These are phyloP conservation scores for Aspergillus kassunensis DNA, from an alignment of 495 filamentous ascomycete genomes.

Conservation along the genomic window DNA sequence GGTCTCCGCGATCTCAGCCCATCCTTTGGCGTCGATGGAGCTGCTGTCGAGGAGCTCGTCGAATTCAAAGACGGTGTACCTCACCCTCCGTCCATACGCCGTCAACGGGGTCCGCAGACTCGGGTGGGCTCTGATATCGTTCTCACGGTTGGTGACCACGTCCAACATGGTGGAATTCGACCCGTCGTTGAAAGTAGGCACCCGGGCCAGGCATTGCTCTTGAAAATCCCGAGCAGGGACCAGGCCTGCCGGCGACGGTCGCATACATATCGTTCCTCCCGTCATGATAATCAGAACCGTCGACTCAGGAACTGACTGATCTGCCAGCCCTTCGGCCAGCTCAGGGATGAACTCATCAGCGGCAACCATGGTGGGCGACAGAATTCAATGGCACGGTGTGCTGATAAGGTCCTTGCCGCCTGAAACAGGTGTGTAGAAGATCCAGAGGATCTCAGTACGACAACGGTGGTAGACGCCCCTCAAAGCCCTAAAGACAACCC, in stretches of 20 bases:
- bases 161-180: slow-evolving; percentile 54
- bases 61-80: slow-evolving; percentile 87
- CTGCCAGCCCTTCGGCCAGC: slow-evolving; percentile 21
- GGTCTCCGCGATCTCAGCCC: slow-evolving; percentile 76
- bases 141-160: slow-evolving; percentile 47
- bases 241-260: slow-evolving; percentile 59
- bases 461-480: background rate
- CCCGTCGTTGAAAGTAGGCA: slow-evolving; percentile 87
- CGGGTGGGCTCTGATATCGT: slow-evolving; percentile 40
- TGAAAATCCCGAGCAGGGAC: slow-evolving; percentile 78
- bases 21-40: slow-evolving; percentile 85
- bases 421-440: background rate
- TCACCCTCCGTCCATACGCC: slow-evolving; percentile 74
- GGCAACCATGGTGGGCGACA: slow-evolving; percentile 24
- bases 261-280: slow-evolving; percentile 96
- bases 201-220: slow-evolving; percentile 72
- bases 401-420: background rate
- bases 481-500: background rate
- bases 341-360: slow-evolving; percentile 21
- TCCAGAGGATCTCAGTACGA: background rate
- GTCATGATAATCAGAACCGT: slow-evolving; percentile 89
- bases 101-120: slow-evolving; percentile 78
- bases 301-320: slow-evolving; percentile 53
- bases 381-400: background rate
- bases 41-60: slow-evolving; percentile 83